Evolutionary conservation across 768 basidiomycete species (phyloP).

Genomic region (Gymnopilus junonius): DNA sequence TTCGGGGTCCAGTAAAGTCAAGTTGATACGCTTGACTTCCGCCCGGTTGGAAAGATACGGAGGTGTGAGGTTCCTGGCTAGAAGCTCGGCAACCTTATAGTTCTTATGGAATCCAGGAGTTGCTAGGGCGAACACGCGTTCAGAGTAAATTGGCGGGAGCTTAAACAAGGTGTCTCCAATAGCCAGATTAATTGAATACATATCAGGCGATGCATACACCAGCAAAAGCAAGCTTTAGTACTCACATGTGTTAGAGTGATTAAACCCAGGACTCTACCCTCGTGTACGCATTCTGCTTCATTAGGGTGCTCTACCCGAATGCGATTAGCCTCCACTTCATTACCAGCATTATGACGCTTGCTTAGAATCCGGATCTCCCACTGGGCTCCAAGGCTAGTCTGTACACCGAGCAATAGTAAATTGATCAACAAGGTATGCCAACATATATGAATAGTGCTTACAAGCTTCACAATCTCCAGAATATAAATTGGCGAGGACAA

Average conservation of each 20-base stretch:
- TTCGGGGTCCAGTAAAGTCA: too few relatives aligned
- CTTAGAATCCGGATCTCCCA: not conserved
- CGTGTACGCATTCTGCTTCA: not conserved
- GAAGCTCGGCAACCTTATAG: not conserved
- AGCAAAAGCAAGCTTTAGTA: not conserved
- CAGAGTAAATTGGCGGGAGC: not conserved
- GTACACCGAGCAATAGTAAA: not conserved
- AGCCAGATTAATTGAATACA: not conserved
- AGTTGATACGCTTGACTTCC: not conserved
- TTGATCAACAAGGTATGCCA: not conserved
- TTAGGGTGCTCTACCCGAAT: not conserved
- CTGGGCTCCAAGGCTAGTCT: not conserved
- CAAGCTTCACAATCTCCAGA: not conserved
- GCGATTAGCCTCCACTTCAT: not conserved
- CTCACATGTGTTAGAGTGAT: not conserved
- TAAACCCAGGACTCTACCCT: not conserved
- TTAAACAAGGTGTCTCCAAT: conserved; percentile 1
- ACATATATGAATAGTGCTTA: not conserved
- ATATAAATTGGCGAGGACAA: too few relatives aligned
- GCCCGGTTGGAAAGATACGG: not conserved
- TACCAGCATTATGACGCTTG: not conserved
- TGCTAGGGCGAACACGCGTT: not conserved
- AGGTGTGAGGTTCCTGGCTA: not conserved
- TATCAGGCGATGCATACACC: not conserved
- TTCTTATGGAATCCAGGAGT: not conserved